Evolutionary conservation across 495 filamentous ascomycete species (phyloP), one percentile per base, ranked within the genome.

Genomic region (Viridothelium virens): DNA sequence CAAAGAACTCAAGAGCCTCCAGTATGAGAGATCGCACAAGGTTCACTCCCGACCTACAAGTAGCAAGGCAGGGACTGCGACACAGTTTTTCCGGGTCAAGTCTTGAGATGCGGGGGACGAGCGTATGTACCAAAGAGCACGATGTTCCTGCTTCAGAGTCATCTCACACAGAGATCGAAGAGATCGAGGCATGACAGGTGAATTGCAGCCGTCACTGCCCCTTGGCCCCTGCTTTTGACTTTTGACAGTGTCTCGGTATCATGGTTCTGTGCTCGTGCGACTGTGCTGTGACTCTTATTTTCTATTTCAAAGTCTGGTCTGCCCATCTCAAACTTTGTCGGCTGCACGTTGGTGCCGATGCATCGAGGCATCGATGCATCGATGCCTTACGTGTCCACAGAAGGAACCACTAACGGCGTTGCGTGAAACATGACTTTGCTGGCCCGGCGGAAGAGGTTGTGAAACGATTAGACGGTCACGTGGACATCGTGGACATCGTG

Each of bases 351-450:
- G 11, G 11, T 18, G 31, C 18, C 53, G 11, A 59, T 59, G 53
- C 53, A 18, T 59, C 53, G 53, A 34, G 33, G 53, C 53, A 25
- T 25, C 25, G 25, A 25, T 1, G 25, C 25, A 18, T 59, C 53
- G 53, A 34, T 59, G 53, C 53, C 53, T 59, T 59, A 59, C 53
- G 53, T 59, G 53, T 59, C 31, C 31, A 59, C 14, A 6, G 7
- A 9, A 36, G 18, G 5, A 59, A 31, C 53, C 53, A 59, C 53
- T 59, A 31, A 59, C 3, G 31, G 36, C 18, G 53, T 36, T 25
- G 53, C 18, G 53, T 59, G 53, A 36, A 59, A 59, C 53, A 59
- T 36, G 53, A 59, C 53, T 59, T 36, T 59, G 53, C 53, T 59
- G 53, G 53, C 33, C 53, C 33, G 36, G 53, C 53, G 36, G 53